phyloP scores from a whole-genome alignment of 1,284 basidiomycete genomes.

The Naganishia liquefaciens region DNA sequence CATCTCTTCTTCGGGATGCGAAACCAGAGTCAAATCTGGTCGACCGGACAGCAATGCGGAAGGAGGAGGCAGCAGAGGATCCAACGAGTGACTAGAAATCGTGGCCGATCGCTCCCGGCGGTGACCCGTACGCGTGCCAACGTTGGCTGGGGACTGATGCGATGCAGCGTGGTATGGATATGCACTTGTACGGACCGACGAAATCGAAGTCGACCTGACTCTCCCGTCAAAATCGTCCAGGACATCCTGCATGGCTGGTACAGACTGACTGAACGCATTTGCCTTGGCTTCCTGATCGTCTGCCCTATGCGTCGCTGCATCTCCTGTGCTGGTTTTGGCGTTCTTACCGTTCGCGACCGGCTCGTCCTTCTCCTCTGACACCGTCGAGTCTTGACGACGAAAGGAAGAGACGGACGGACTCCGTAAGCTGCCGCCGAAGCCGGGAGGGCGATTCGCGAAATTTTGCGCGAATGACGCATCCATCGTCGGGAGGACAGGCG shows the following conservation, averaged over 20 bases:
- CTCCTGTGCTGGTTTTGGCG: not conserved
- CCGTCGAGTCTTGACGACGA: not conserved
- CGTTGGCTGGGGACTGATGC: not conserved
- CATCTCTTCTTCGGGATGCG: constrained; percentile 2
- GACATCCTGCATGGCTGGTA: constrained; percentile 1
- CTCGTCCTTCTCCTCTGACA: not conserved
- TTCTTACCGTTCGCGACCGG: not conserved
- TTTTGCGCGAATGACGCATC: not conserved
- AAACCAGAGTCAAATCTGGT: not conserved
- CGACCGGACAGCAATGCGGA: not conserved
- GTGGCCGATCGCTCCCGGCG: constrained; percentile 25
- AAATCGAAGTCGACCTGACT: constrained; percentile 20
- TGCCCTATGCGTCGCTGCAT: too few species aligned
- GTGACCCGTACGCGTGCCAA: not conserved
- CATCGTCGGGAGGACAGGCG: not conserved
- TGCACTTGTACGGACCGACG: constrained; percentile 10
- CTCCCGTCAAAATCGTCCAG: not conserved
- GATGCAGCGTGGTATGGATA: not conserved
- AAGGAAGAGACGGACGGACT: not conserved
- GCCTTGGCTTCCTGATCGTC: not conserved
- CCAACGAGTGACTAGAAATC: constrained; percentile 11
- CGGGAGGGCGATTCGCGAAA: not conserved
- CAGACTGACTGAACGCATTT: not conserved
- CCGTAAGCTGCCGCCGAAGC: not conserved
- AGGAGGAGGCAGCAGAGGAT: not conserved